Base-by-base conservation (phyloP, 2,329 filamentous ascomycete species). In the Amauroascus verrucosus region DNA sequence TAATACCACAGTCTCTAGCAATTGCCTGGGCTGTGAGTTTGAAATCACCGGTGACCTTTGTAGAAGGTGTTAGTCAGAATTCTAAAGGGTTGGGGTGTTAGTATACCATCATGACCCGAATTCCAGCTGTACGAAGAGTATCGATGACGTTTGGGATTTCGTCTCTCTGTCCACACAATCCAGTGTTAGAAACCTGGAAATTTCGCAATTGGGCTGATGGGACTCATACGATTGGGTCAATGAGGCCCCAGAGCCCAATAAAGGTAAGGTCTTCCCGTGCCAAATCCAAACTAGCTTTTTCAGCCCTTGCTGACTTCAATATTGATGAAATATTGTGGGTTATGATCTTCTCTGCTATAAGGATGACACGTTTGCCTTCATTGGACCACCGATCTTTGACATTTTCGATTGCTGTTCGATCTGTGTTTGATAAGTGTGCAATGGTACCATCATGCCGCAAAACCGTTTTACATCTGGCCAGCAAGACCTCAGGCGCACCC, bases 11-110 rank as follows among this genome's bases (percentile, higher is more conserved):
- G 52, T 88, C 80, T 2, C 77, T 74, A 0, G 85, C 84, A 57
- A 90, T 88, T 1, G 85, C 83, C 57, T 81, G 75, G 0, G 86
- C 85, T 0, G 86, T 90, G 14, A 88, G 75, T 24, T 83, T 82
- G 64, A 86, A 88, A 62, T 90, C 86, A 8, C 86, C 85, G 1
- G 86, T 90, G 0, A 89, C 77, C 77, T 77, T 7, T 20, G 43
- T 6, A 24, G n/a, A 51, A 11, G 44, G 22, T n/a, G 51, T 56
- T 41, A 56, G 54, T 20, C 22, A 51, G 6, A 40, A 8, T 5
- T 14, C 20, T 33, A 45, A 14, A 33, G 37, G 0, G 13, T 9
- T 16, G 4, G 41, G 32, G 24, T 18, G 2, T 43, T 50, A 11
- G 5, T 63, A 61, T 59, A 80, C 85, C 85, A 90, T 90, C 66